Base-by-base conservation (phyloP, 768 basidiomycete species). In the Suillus decipiens region DNA sequence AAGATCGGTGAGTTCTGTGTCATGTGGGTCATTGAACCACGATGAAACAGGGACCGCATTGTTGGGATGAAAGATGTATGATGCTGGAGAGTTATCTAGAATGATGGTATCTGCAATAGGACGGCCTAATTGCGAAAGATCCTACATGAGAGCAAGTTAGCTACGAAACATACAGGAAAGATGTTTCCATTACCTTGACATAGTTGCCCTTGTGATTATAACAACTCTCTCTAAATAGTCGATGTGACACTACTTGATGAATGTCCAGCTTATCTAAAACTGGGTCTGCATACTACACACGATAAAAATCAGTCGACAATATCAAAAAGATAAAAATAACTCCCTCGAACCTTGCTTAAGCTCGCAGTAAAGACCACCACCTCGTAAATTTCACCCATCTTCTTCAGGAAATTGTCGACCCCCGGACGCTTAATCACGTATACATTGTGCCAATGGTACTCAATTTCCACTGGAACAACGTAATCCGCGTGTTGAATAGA, bases 1-100 rank as follows among this genome's bases (percentile, higher is more conserved):
- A 59, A 99, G 81, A 77, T 99, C 96, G 45, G 93, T 97, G 67
- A 99, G 84, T 75, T 99, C 96, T 54, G 96, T 96, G 73, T 99
- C 96, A 71, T 98, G 96, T 11, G 96, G 96, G 77, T 95, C 95
- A 76, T 98, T 99, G 81, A 99, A 99, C 97, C 97, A 99, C 62
- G 93, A 95, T 48, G 96, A 98, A 64, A 99, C 96, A 14, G 97
- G 97, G 5, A 99, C 96, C 43, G 97, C 97, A 74, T 99, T 99
- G 80, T 97, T 96, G 17, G 95, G 95, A 73, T 99, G 96, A 84
- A 99, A 99, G 64, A 99, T 96, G 77, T 99, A 99, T 14, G 94
- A 97, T 14, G 97, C 97, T 17, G 97, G 97, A 33, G 96, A 99
- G 76, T 99, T 99, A 79, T 99, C 97, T 70, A 99, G 86, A 78